phyloP scores from a whole-genome alignment of 2,329 filamentous ascomycete genomes.

The Stagonosporopsis cucurbitacearum region DNA sequence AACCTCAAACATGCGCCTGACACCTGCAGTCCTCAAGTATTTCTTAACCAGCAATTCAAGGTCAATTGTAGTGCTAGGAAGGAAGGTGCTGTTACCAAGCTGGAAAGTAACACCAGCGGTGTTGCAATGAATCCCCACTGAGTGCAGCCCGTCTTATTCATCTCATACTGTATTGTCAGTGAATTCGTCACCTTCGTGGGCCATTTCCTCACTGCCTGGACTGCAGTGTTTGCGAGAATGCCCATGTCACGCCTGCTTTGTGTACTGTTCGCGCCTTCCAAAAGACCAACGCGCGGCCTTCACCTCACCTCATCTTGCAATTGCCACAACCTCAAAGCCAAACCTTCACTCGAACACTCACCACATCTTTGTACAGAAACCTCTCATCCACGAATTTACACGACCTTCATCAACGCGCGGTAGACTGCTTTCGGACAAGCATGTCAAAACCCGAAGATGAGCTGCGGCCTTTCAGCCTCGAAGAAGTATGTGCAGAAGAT shows the following conservation, averaged over 20 bases:
- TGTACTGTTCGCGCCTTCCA: not conserved
- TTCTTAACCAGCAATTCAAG: too few relatives aligned
- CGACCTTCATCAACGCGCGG: not conserved
- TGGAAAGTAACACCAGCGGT: too few relatives aligned
- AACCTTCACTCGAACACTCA: too few relatives aligned
- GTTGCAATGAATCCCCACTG: not conserved
- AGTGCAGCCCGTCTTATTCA: not conserved
- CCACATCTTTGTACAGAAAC: not conserved
- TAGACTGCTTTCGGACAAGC: not conserved
- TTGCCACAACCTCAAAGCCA: not conserved
- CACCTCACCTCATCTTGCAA: not conserved
- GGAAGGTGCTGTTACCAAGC: too few relatives aligned
- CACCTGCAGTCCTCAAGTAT: too few relatives aligned
- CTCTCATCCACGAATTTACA: not conserved
- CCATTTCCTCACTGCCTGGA: not conserved
- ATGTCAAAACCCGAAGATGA: slow-evolving; percentile 24
- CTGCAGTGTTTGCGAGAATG: not conserved
- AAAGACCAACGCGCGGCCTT: slow-evolving; percentile 4
- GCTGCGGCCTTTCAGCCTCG: slow-evolving; percentile 23
- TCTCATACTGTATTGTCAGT: not conserved
- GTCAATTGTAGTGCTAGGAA: too few relatives aligned
- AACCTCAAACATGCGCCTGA: too few relatives aligned
- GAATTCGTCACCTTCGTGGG: not conserved
- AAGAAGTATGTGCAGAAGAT: slow-evolving; percentile 20
- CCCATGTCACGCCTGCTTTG: slow-evolving; percentile 1